Base-by-base conservation (phyloP, 257 asterid genomes). In the Solanum neorickii region DNA sequence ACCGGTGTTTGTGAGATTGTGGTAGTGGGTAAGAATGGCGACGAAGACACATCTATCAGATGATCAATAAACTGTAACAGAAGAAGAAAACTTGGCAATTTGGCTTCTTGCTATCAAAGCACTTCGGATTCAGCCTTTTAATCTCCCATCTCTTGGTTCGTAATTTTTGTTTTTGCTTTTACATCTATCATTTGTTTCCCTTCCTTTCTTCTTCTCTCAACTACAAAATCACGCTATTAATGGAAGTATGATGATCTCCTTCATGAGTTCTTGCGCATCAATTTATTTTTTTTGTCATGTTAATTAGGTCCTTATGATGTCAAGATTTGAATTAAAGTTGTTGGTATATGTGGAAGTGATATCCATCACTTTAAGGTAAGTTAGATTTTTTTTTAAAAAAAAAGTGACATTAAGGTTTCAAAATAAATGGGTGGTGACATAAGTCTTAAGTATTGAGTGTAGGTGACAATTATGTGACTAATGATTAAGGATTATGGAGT, bases 261-360 rank as follows among this genome's bases (percentile, higher is more conserved):
- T 69, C 9, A 15, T 31, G 76, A 3, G 13, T 68, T 13, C 39
- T 27, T 27, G 75, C 3, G 11, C 39, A 27, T 68, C 75, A 68
- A 66, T 59, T 83, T 25, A 60, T 59, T 60, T 39, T 35, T 35
- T 14, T 76, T 76, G n/a, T 49, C 21, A 49, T 69, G 74, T 84
- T 46, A 46, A 59, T 44, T 76, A 95, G 98, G 99, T 20, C 94
- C 98, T 49, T 94, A 90, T 70, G 98, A 96, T 91, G 98, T 94
- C 87, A 94, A 94, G 90, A 92, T 96, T 89, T 90, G 96, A 82
- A 94, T 96, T 92, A 95, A 94, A 92, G 98, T 98, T 89, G 98
- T 96, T 78, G 99, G 99, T 41, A 96, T 96, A 56, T 96, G 98
- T 89, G 98, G 99, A 86, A 96, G 99, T 90, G 99, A 96, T 93